A percentile compares a stretch with the other conserved stretches of the same genome.
Evolutionary conservation across 306 rosid species (phyloP).

Genomic region (Cyclanthera cordifolia): DNA sequence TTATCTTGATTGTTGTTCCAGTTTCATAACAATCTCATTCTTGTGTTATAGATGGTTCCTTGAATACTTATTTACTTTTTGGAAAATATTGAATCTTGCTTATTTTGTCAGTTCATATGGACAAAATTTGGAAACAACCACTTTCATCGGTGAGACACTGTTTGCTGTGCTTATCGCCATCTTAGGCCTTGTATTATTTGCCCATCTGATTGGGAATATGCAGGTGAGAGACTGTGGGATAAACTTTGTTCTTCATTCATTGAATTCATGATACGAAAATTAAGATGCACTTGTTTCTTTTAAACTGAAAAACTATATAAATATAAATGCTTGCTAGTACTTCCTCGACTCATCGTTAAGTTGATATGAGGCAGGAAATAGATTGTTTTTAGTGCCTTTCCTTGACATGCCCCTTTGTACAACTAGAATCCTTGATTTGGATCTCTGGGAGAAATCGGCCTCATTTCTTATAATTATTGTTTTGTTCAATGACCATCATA

Average conservation of each 20-base stretch:
- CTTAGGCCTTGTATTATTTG: constrained; percentile 83
- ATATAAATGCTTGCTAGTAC: background rate
- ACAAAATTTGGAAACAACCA: constrained; percentile 73
- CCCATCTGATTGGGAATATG: constrained; percentile 97
- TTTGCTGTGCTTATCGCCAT: constrained; percentile 91
- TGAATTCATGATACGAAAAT: background rate
- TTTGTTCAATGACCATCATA: background rate
- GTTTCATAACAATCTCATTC: no score
- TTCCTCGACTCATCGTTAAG: background rate
- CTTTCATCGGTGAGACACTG: constrained; percentile 83
- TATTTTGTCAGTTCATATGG: constrained; percentile 78
- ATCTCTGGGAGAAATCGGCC: background rate
- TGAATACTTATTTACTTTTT: background rate
- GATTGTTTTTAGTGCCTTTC: background rate
- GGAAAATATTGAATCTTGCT: background rate
- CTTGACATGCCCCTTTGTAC: background rate
- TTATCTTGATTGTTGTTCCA: no score
- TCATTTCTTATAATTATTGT: background rate
- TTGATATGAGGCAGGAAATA: background rate
- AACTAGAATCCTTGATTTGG: background rate
- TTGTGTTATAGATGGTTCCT: background rate
- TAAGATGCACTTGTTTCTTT: background rate
- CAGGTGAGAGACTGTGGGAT: constrained; percentile 41
- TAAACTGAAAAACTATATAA: background rate
- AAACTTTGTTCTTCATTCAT: constrained; percentile 12